These are phyloP conservation scores for Sugiyamaella valdiviana DNA, from an alignment of 805 yeast genomes.

Conservation along the genomic window DNA sequence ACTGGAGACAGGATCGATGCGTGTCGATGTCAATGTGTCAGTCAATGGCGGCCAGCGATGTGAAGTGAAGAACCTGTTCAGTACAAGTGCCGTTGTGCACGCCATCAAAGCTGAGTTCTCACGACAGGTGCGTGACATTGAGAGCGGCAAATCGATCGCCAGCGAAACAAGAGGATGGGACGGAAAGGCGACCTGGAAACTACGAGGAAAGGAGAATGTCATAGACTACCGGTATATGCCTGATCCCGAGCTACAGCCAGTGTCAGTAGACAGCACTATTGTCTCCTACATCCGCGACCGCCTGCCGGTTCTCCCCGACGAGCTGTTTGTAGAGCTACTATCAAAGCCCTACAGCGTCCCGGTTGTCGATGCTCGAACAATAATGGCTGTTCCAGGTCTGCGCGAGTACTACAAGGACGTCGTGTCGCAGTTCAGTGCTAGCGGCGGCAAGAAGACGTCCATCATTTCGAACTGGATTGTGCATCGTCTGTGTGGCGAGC, in stretches of 20 bases:
- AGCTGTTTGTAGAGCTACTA: constrained; percentile 42
- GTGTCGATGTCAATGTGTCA: constrained; percentile 92
- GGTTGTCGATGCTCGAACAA: constrained; percentile 67
- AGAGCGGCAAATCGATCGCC: constrained; percentile 33
- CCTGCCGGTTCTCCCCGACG: constrained; percentile 58
- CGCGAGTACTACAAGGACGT: constrained; percentile 49
- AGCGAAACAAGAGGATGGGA: constrained; percentile 90
- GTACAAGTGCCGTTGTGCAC: constrained; percentile 67
- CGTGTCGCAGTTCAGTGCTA: constrained; percentile 26
- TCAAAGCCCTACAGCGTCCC: constrained; percentile 49
- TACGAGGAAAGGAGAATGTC: constrained; percentile 73
- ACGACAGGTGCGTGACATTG: constrained; percentile 55
- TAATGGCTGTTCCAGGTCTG: constrained; percentile 48
- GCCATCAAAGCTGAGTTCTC: constrained; percentile 68
- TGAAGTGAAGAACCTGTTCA: constrained; percentile 84
- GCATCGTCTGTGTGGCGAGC: constrained; percentile 69
- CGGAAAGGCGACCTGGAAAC: constrained; percentile 58
- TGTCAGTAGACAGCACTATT: constrained; percentile 43
- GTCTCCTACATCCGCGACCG: constrained; percentile 35
- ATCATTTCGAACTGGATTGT: constrained; percentile 68
- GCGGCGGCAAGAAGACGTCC: constrained; percentile 30
- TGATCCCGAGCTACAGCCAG: constrained; percentile 75
- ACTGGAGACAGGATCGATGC: constrained; percentile 87
- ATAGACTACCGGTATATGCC: constrained; percentile 92
- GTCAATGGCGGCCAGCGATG: constrained; percentile 63